These are phyloP conservation scores for Agapanthus africanus DNA, from an alignment of 106 monocot species.

Conservation along the genomic window DNA sequence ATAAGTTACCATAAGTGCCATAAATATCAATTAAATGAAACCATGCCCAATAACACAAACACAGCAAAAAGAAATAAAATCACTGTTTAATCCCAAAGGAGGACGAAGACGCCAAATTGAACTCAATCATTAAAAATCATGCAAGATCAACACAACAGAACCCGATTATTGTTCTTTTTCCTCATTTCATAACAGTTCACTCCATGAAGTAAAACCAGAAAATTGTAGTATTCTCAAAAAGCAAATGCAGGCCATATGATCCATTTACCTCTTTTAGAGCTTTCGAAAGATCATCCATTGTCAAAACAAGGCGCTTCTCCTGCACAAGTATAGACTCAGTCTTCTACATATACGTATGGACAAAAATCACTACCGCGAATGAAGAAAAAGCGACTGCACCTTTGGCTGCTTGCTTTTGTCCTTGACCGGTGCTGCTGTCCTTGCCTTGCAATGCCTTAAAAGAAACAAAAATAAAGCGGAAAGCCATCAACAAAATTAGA, in stretches of 20 bases:
- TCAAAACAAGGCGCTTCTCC: slow-evolving; percentile 94
- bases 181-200: background rate
- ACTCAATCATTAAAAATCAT: background rate
- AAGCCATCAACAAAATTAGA: background rate
- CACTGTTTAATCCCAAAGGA: no score
- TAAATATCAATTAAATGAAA: no score
- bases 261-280: slow-evolving; percentile 82
- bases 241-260: background rate
- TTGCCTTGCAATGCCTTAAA: slow-evolving; percentile 91
- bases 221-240: background rate
- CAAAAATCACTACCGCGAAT: slow-evolving; percentile 6
- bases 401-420: slow-evolving; percentile 97
- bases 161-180: background rate
- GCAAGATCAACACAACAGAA: background rate
- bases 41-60: no score
- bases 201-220: background rate
- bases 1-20: no score
- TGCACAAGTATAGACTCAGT: slow-evolving; percentile 16
- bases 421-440: slow-evolving; percentile 67
- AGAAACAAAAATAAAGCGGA: background rate
- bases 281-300: slow-evolving; percentile 98
- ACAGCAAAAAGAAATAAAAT: no score
- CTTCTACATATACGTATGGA: background rate
- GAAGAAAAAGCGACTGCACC: slow-evolving; percentile 24
- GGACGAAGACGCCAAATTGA: no score